Percentiles rank a stretch among this genome's conserved stretches.
Conservation (phyloP, 2,329 filamentous ascomycete genomes). For the Cryoendolithus antarcticus region DNA sequence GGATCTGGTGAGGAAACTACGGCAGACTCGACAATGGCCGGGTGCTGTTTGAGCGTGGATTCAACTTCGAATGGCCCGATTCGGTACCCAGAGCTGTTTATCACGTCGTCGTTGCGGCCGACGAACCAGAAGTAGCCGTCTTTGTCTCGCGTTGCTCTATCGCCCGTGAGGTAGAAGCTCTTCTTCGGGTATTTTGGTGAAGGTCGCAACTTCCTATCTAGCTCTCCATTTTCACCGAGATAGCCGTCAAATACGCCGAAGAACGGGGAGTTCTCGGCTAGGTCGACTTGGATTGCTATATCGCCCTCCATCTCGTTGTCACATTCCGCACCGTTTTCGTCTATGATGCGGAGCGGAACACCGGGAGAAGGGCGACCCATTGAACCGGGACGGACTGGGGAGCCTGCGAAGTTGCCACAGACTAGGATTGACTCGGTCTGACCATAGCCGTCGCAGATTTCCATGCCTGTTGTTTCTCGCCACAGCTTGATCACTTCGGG, state of each 20-base stretch:
- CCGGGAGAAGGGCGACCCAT: slow-evolving; percentile 30
- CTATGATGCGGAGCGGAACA: slow-evolving; percentile 25
- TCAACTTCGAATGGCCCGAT: slow-evolving; percentile 32
- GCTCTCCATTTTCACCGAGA: slow-evolving; percentile 13
- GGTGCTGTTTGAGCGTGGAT: slow-evolving; percentile 29
- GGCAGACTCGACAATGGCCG: slow-evolving; percentile 28
- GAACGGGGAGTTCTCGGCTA: slow-evolving; percentile 11
- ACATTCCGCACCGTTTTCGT: slow-evolving; percentile 19
- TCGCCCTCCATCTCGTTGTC: slow-evolving; percentile 24
- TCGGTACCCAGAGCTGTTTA: slow-evolving; percentile 29
- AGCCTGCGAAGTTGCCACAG: slow-evolving; percentile 27
- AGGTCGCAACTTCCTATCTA: slow-evolving; percentile 10
- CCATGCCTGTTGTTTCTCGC: slow-evolving; percentile 24
- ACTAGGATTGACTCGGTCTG: slow-evolving; percentile 31
- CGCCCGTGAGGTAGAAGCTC: slow-evolving; percentile 27
- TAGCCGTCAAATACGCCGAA: slow-evolving; percentile 20
- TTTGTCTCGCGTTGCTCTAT: slow-evolving; percentile 80
- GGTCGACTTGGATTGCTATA: slow-evolving; percentile 21
- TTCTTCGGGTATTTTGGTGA: slow-evolving; percentile 1
- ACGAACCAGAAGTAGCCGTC: slow-evolving; percentile 99
- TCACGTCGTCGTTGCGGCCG: slow-evolving; percentile 76
- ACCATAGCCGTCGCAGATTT: slow-evolving; percentile 30
- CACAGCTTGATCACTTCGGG: slow-evolving; percentile 27
- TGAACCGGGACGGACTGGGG: slow-evolving; percentile 23
- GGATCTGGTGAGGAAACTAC: slow-evolving; percentile 29